These are phyloP conservation scores for Baudoinia panamericana DNA, from an alignment of 495 filamentous ascomycete genomes.

Conservation along the genomic window DNA sequence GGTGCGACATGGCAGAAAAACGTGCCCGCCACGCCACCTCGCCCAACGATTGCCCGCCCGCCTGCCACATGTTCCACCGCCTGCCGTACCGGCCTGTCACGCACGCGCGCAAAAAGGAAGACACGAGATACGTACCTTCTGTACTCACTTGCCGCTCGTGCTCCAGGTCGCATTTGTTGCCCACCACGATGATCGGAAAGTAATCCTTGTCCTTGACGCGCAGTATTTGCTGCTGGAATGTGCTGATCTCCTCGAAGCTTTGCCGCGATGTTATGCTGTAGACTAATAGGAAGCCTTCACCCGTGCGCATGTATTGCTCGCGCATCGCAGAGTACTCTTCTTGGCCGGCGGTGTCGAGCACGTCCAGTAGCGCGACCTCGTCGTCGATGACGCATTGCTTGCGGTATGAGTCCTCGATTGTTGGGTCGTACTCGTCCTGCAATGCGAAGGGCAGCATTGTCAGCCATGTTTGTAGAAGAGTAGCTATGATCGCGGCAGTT, in stretches of 20 bases:
- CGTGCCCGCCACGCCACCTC: no score
- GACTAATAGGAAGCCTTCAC: conserved; percentile 93
- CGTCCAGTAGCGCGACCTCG: conserved; percentile 91
- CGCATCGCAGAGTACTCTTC: conserved; percentile 99
- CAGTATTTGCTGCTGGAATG: conserved; percentile 96
- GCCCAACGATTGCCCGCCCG: not conserved
- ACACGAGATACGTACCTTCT: conserved; percentile 52
- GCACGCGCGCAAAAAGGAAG: not conserved
- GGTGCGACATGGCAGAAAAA: conserved; percentile 1
- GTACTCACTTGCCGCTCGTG: conserved; percentile 76
- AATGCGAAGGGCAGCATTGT: no score
- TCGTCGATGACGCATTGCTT: conserved; percentile 99
- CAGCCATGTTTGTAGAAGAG: no score
- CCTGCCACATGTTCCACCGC: not conserved
- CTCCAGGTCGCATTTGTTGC: conserved; percentile 98
- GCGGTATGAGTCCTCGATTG: conserved; percentile 99
- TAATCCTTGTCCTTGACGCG: conserved; percentile 98
- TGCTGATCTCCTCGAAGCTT: conserved; percentile 95
- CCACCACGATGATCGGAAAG: conserved; percentile 98
- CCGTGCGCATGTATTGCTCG: conserved; percentile 99
- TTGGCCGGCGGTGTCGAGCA: conserved; percentile 94
- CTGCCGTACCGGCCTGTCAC: no score
- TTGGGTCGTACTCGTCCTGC: conserved; percentile 99
- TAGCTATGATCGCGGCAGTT: no score
- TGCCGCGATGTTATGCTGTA: conserved; percentile 97